Evolutionary conservation across 257 asterid species (phyloP).

Genomic region (Mentha longifolia): DNA sequence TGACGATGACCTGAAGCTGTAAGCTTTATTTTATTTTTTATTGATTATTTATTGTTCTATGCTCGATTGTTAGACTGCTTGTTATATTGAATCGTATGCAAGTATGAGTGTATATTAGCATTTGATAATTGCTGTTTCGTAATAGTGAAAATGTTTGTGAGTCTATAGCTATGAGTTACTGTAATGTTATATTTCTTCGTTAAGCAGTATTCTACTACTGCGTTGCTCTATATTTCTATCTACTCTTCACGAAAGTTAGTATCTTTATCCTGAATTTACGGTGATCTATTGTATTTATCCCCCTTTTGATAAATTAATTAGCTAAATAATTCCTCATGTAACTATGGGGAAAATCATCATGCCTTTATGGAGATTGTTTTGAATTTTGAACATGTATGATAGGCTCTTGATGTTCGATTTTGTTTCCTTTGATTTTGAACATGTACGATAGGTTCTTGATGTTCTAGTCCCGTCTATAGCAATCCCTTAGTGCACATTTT

Average conservation of each 20-base stretch:
- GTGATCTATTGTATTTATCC: neutral
- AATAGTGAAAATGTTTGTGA: neutral
- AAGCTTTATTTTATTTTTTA: conserved; percentile 22
- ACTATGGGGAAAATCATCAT: neutral
- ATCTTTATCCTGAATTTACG: neutral
- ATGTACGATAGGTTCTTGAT: too few species aligned
- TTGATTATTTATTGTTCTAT: neutral
- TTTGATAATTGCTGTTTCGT: neutral
- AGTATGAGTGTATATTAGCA: neutral
- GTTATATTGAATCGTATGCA: neutral
- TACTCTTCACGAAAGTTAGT: too few species aligned
- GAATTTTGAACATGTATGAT: neutral
- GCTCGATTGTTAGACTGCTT: neutral
- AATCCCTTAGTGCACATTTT: neutral
- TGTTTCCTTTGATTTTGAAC: too few species aligned
- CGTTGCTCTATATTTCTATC: neutral
- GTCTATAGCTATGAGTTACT: too few species aligned
- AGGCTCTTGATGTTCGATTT: neutral
- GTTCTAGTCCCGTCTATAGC: neutral
- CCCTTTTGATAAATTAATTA: neutral
- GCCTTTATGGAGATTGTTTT: neutral
- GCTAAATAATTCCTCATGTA: neutral
- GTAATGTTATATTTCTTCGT: neutral
- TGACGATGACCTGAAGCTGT: conserved; percentile 62
- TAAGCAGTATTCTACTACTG: neutral